Evolutionary conservation across 805 yeast species (phyloP), one percentile per base, ranked within the genome.

Genomic region (Lachancea nothofagi): DNA sequence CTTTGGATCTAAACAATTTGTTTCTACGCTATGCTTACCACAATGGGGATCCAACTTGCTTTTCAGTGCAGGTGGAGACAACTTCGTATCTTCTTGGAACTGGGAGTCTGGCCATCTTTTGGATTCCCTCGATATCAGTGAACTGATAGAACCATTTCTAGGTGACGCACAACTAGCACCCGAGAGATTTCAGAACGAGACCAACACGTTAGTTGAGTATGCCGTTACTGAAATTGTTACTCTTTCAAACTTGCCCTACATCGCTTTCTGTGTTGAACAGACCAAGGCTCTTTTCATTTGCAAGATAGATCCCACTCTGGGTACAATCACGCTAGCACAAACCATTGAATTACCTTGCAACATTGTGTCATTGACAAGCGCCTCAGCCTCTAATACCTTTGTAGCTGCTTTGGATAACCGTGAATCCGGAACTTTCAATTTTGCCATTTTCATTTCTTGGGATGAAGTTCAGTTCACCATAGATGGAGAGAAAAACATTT

Each of bases 51-150:
- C 65, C 3, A 55, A 66, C 17, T 53, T 75, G 14, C 67, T 93
- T 38, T 61, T 89, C 18, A 81, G 93, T 55, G 97, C 82, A 3
- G 98, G 99, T 25, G 99, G 98, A 48, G 98, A 93, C 57, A 77
- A 75, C 38, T 77, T 61, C 48, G 54, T 93, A 9, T 69, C 74
- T 44, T 57, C 78, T 14, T 90, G 97, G 97, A 71, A 84, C 45
- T 88, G 97, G 95, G 65, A 67, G 19, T 55, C 67, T 13, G 76
- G 75, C 25, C 59, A 64, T 40, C 64, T 74, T 42, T 43, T 83
- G 3, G 66, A 69, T 21, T 69, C 69, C 38, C 66, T 80, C 32
- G 70, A 76, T 17, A 62, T 82, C 18, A 64, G 71, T 20, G 65
- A 67, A 0, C 41, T 66, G 14, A 54, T 68, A 19, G 46, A 59